Percentiles rank a stretch among this genome's conserved stretches.
These are phyloP conservation scores for Pleurotus salmoneostramineus DNA, from an alignment of 768 basidiomycete genomes.

Conservation along the genomic window DNA sequence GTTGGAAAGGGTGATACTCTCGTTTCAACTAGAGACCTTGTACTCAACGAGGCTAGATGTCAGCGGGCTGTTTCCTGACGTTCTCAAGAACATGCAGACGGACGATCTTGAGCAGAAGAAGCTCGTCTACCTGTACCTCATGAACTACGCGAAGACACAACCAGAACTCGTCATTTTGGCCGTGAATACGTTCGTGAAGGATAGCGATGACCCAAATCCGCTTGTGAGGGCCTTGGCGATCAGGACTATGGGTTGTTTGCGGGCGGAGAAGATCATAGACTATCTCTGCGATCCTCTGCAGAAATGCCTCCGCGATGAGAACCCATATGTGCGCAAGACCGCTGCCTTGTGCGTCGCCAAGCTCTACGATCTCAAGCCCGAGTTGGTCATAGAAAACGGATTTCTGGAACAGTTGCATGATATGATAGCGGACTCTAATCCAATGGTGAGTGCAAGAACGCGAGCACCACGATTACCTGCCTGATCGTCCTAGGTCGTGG, in stretches of 20 bases:
- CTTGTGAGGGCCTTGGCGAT: constrained; percentile 95
- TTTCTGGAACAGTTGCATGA: constrained; percentile 87
- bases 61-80: constrained; percentile 94
- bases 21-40: not conserved
- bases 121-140: constrained; percentile 97
- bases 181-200: constrained; percentile 98
- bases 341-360: constrained; percentile 97
- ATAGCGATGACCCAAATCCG: constrained; percentile 94
- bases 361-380: constrained; percentile 94
- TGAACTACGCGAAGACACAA: constrained; percentile 99
- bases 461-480: not conserved
- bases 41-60: constrained; percentile 52
- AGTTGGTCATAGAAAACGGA: constrained; percentile 91
- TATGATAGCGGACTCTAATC: constrained; percentile 94
- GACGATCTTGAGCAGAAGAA: constrained; percentile 99
- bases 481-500: constrained; percentile 72
- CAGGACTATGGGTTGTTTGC: constrained; percentile 95
- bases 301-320: constrained; percentile 90
- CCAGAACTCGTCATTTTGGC: constrained; percentile 98
- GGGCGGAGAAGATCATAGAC: constrained; percentile 98
- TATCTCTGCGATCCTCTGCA: constrained; percentile 96
- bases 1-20: constrained; percentile 83
- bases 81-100: constrained; percentile 99
- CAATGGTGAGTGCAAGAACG: constrained; percentile 64
- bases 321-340: constrained; percentile 98